Percentiles rank a stretch among this genome's conserved stretches.
Evolutionary conservation across 352 stramenopile species (phyloP).

Genomic region (Phytophthora pistaciae): DNA sequence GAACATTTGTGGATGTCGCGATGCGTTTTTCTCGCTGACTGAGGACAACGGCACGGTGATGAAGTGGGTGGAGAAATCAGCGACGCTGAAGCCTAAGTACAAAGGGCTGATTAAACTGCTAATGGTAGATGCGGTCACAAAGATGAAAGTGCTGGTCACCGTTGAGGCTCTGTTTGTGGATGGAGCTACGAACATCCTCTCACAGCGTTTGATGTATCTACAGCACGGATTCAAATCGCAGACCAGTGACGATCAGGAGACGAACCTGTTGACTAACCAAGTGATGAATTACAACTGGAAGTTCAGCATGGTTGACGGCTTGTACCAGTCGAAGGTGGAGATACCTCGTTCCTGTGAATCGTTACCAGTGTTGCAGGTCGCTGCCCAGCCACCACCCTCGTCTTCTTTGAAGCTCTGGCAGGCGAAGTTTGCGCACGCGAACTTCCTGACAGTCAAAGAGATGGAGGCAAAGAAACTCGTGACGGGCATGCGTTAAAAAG

Average conservation of each 20-base stretch:
- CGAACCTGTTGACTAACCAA: neutral
- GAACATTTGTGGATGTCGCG: neutral
- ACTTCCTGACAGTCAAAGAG: slow-evolving; percentile 7
- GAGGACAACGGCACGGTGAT: neutral
- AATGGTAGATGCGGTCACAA: neutral
- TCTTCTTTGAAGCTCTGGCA: slow-evolving; percentile 1
- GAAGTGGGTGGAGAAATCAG: neutral
- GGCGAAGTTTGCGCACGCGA: slow-evolving; percentile 11
- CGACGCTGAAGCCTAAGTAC: neutral
- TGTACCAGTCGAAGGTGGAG: slow-evolving; percentile 10
- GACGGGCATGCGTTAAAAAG: too few relatives aligned
- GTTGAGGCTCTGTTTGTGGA: slow-evolving; percentile 14
- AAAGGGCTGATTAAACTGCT: slow-evolving; percentile 4
- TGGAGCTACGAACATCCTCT: slow-evolving; percentile 7
- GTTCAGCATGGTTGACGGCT: slow-evolving; percentile 3
- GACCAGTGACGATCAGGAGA: slow-evolving; percentile 10
- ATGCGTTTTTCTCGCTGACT: neutral
- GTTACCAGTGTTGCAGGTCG: neutral
- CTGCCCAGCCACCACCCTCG: neutral
- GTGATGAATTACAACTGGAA: slow-evolving; percentile 3
- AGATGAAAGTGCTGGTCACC: slow-evolving; percentile 1
- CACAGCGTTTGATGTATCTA: neutral
- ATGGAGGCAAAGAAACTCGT: slow-evolving; percentile 14
- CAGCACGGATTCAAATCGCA: slow-evolving; percentile 6
- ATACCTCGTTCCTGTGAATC: neutral